A percentile compares a stretch with the other conserved stretches of the same genome.
phyloP scores from a whole-genome alignment of 1,139 yeast genomes.

The Candida neerlandica region DNA sequence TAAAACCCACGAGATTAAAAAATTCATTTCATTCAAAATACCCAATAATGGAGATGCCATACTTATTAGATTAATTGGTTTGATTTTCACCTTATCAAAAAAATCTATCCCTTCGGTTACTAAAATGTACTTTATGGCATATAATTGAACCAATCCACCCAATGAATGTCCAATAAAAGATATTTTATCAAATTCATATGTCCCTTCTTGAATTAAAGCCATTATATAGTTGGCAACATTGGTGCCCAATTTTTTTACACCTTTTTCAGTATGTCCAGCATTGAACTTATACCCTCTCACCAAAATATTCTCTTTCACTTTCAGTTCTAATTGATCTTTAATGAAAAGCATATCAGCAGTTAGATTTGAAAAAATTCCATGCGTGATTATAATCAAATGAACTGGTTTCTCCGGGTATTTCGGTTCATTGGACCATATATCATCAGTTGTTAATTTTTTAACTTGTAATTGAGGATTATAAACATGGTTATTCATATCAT shows the following conservation, averaged over 20 bases:
- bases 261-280: conserved; percentile 87
- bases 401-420: conserved; percentile 48
- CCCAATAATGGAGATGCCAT: conserved; percentile 91
- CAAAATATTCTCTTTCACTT: conserved; percentile 63
- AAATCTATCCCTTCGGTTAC: conserved; percentile 55
- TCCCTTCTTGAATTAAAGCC: conserved; percentile 47
- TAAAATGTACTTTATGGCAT: conserved; percentile 80
- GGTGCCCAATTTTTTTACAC: conserved; percentile 80
- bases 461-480: conserved; percentile 39
- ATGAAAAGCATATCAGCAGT: conserved; percentile 87
- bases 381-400: conserved; percentile 79
- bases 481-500: conserved; percentile 10
- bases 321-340: conserved; percentile 73
- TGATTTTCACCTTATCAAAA: conserved; percentile 50
- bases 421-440: conserved; percentile 66
- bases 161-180: conserved; percentile 92
- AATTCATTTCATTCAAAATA: conserved; percentile 79
- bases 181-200: conserved; percentile 51
- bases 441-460: conserved; percentile 56
- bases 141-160: conserved; percentile 88
- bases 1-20: conserved; percentile 77
- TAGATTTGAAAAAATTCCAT: conserved; percentile 88
- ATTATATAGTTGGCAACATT: conserved; percentile 74
- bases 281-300: conserved; percentile 84
- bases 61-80: conserved; percentile 75